Conservation (phyloP, 768 basidiomycete genomes). For the Coprinopsis sp. region DNA sequence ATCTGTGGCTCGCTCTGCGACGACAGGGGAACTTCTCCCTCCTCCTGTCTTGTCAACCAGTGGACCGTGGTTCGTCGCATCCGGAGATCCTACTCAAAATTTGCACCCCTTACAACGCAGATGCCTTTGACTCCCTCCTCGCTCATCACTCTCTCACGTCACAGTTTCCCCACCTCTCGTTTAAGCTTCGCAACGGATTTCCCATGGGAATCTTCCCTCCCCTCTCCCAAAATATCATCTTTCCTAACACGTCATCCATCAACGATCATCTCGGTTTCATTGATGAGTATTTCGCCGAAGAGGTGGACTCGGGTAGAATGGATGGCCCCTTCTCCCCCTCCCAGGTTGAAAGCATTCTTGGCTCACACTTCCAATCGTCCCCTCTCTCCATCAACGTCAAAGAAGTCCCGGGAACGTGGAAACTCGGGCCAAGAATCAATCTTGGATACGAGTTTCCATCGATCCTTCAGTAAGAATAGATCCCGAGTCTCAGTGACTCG, state of each 20-base stretch:
- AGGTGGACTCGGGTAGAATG: background rate
- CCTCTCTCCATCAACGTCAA: background rate
- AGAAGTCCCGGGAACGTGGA: no score
- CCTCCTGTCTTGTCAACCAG: background rate
- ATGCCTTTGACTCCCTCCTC: constrained; percentile 1
- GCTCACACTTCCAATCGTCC: background rate
- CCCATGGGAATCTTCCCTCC: constrained; percentile 1
- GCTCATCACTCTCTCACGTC: background rate
- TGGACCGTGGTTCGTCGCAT: background rate
- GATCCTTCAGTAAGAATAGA: no score
- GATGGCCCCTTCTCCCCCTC: background rate
- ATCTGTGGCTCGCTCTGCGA: background rate
- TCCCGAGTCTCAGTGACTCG: no score
- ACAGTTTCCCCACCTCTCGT: background rate
- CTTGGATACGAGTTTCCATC: no score
- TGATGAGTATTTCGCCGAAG: background rate
- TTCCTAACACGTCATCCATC: background rate
- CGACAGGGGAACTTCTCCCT: background rate
- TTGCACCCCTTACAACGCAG: background rate
- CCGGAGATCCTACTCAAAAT: background rate
- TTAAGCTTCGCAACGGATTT: background rate
- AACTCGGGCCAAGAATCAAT: no score
- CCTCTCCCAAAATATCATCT: background rate
- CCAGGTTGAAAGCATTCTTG: background rate
- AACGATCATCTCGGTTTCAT: background rate